Evolutionary conservation across 139 green algal species (phyloP), one percentile per base, ranked within the genome.

Genomic region (Limnomonas spitsbergensis): DNA sequence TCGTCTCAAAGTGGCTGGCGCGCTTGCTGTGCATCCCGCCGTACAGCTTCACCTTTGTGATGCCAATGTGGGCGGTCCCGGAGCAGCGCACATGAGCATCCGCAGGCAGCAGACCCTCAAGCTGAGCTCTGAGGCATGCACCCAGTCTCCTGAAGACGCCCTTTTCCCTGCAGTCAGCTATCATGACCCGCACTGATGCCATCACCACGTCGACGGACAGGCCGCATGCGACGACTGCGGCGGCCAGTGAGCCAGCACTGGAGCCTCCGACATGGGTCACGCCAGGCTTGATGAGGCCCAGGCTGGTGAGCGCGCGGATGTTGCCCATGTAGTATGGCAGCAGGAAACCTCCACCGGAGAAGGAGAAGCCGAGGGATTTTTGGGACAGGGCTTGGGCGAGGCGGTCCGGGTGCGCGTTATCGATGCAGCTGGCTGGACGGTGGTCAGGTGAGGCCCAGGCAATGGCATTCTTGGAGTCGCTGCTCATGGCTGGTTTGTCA

Each of bases 1-100:
- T 34, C 7, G 4, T 70, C 7, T 20, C 29, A 20, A 70, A 70
- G n/a, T 32, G 4, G 56, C 29, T 70, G 56, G 29, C 56, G 27
- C 56, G 27, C 56, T 38, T 38, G 56, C 7, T 14, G 27, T 32
- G 27, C n/a, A 70, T 7, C 56, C 4, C 29, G 14, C 56, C 56
- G 56, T 70, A 70, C n/a, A 36, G 56, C 29, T 70, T 70, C 14
- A 70, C n/a, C 56, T 36, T 70, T 24, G 56, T 38, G n/a, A 70
- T 34, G 29, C 7, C 56, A 32, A 70, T 36, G 29, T 37, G 24
- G n/a, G 29, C 4, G n/a, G 27, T 70, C 14, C 56, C 56, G 4
- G 9, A 24, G 24, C 56, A 70, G 29, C 56, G 56, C 29, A 37
- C 7, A 70, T 70, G 56, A 24, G 56, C 56, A 32, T 70, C 56